Evolutionary conservation across 2,329 filamentous ascomycete genomes (phyloP).

Genomic region (Fusarium piperis): DNA sequence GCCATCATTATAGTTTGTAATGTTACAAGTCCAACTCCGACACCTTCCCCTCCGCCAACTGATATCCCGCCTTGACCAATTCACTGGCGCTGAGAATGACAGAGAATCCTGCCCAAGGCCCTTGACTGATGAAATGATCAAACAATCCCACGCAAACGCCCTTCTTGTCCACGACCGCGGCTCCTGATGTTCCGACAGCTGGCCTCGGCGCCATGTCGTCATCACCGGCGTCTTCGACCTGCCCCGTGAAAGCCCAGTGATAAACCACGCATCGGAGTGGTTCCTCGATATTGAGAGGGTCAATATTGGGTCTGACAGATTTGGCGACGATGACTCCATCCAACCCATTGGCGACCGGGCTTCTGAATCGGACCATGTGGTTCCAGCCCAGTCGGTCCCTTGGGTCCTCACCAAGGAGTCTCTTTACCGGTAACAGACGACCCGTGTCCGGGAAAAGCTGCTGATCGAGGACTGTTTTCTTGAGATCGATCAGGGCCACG

Average conservation of each 20-base stretch:
- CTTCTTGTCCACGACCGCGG: not conserved
- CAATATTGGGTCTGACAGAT: not conserved
- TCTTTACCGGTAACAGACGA: not conserved
- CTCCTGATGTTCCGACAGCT: not conserved
- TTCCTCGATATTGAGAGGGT: not conserved
- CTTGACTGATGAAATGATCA: not conserved
- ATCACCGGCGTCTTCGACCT: not conserved
- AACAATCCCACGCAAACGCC: not conserved
- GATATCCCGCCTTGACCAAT: not conserved
- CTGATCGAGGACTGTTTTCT: not conserved
- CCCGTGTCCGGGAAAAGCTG: not conserved
- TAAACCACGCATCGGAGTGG: not conserved
- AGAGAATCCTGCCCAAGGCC: not conserved
- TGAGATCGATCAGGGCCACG: not conserved
- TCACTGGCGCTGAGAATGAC: not conserved
- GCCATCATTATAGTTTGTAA: not conserved
- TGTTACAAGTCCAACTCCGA: not conserved
- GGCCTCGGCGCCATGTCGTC: not conserved
- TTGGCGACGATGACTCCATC: not conserved
- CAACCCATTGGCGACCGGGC: not conserved
- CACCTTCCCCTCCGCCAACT: not conserved
- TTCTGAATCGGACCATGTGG: not conserved
- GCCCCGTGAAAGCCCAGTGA: not conserved
- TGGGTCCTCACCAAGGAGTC: not conserved
- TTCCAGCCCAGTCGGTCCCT: not conserved